Evolutionary conservation across 805 yeast genomes (phyloP).

Genomic region (Metschnikowia aberdeeniae): DNA sequence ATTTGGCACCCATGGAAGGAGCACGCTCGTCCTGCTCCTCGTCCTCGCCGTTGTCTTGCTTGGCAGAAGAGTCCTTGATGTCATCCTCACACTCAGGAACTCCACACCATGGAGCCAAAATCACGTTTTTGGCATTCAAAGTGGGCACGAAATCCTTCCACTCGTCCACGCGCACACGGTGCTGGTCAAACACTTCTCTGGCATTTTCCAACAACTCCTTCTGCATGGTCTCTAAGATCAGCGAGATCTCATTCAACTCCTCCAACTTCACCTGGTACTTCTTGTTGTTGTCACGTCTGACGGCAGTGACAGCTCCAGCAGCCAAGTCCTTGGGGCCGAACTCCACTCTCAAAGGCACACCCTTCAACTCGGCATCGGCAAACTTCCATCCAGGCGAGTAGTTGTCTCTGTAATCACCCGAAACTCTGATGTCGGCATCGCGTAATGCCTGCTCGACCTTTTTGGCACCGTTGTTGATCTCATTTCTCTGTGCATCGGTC

Average conservation of each 20-base stretch:
- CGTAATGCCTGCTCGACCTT: slow-evolving; percentile 60
- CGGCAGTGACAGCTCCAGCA: slow-evolving; percentile 75
- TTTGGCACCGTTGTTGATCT: slow-evolving; percentile 66
- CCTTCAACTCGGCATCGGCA: slow-evolving; percentile 95
- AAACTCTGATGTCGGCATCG: slow-evolving; percentile 64
- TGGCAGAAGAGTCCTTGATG: slow-evolving; percentile 85
- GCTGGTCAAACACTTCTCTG: slow-evolving; percentile 75
- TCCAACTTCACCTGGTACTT: slow-evolving; percentile 65
- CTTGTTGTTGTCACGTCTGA: slow-evolving; percentile 85
- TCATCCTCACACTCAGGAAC: slow-evolving; percentile 91
- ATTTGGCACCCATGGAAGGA: slow-evolving; percentile 99
- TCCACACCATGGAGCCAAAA: slow-evolving; percentile 98
- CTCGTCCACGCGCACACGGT: slow-evolving; percentile 73
- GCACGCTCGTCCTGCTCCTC: slow-evolving; percentile 92
- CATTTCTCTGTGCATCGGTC: slow-evolving; percentile 65
- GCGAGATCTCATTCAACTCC: slow-evolving; percentile 67
- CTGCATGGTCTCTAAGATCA: slow-evolving; percentile 80
- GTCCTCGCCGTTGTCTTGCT: slow-evolving; percentile 74
- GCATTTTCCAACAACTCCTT: slow-evolving; percentile 70
- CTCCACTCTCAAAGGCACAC: slow-evolving; percentile 90
- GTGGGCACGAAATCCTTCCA: slow-evolving; percentile 94
- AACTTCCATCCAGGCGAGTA: slow-evolving; percentile 99
- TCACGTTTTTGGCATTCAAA: slow-evolving; percentile 84
- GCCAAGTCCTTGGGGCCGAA: slow-evolving; percentile 94
- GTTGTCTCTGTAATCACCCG: slow-evolving; percentile 86